phyloP scores from a whole-genome alignment of 345 rosid species.

The Chamaenerion angustifolium region DNA sequence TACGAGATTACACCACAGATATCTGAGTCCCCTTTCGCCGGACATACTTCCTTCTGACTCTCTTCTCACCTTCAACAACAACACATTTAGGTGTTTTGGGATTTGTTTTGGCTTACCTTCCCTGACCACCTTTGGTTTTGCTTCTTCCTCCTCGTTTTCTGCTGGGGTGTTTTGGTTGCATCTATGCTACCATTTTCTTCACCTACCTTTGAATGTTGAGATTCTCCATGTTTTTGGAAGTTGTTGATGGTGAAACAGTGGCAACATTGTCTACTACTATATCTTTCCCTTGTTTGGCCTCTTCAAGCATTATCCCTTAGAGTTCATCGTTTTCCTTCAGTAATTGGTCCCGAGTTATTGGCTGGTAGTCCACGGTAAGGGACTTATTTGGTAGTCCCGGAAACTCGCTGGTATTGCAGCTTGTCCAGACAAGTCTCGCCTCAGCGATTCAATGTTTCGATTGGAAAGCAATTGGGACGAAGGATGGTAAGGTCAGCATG shows the following conservation, averaged over 20 bases:
- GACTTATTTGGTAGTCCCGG: slow-evolving; percentile 49
- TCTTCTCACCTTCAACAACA: slow-evolving; percentile 21
- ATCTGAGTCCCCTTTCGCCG: slow-evolving; percentile 20
- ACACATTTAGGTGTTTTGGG: slow-evolving; percentile 18
- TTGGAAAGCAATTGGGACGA: no score
- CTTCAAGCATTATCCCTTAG: slow-evolving; percentile 5
- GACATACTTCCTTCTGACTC: slow-evolving; percentile 43
- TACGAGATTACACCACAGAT: not conserved
- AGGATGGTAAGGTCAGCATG: no score
- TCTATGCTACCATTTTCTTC: not conserved
- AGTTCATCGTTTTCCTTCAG: slow-evolving; percentile 3
- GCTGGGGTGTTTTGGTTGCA: no score
- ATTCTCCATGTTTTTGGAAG: slow-evolving; percentile 14
- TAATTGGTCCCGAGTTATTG: slow-evolving; percentile 9
- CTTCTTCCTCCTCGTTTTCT: no score
- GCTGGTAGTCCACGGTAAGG: slow-evolving; percentile 8
- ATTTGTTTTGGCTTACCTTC: no score
- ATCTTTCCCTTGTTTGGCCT: slow-evolving; percentile 11
- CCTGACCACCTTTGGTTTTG: no score
- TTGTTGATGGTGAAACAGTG: slow-evolving; percentile 16
- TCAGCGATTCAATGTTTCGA: no score
- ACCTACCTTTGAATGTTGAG: slow-evolving; percentile 20
- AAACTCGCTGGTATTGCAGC: no score
- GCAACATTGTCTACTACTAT: not conserved
- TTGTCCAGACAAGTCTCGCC: no score